Evolutionary conservation across 2,329 filamentous ascomycete genomes (phyloP), one percentile per base, ranked within the genome.

Genomic region (Ascochyta lentis): DNA sequence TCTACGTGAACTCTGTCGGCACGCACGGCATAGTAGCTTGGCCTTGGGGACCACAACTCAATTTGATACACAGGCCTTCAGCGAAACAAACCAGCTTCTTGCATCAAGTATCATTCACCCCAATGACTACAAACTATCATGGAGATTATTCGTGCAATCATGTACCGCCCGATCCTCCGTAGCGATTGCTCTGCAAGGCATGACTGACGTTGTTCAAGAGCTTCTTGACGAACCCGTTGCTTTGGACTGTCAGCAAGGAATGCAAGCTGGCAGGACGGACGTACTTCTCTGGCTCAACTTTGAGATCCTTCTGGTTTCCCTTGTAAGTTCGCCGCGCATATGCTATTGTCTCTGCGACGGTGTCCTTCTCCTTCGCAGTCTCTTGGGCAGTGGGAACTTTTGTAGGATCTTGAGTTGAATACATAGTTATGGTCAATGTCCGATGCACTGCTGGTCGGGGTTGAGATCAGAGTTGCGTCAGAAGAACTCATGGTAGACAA

Each of bases 121-220:
- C 24, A 22, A 13, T n/a, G 26, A 29, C n/a, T 31, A 42, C 40
- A 5, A 42, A 26, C 24, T 31, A 44, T 34, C 4, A 10, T 15
- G 3, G 6, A 8, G 3, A 5, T 44, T 8, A 34, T 12, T 12
- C 16, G 34, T 26, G 19, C 10, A 4, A 49, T 27, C 26, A 23
- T 4, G 12, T 24, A 15, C 19, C 40, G 3, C 33, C 22, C 13
- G 53, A 13, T 26, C 46, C 47, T 4, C 53, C 47, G 12, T 50
- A 56, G 12, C 53, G 47, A 27, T 49, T 49, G 37, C 41, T 45
- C 27, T 19, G 49, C 6, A 56, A 39, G 0, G 29, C 19, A 16
- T 50, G 46, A 22, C 47, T 47, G 16, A 55, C n/a, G 9, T 56
- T 50, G 47, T 50, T 56, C n/a, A 56, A 39, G 16, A 50, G 46